These are phyloP conservation scores for Lodderomyces parapsilosis DNA, from an alignment of 1,139 yeast species.

Conservation along the genomic window DNA sequence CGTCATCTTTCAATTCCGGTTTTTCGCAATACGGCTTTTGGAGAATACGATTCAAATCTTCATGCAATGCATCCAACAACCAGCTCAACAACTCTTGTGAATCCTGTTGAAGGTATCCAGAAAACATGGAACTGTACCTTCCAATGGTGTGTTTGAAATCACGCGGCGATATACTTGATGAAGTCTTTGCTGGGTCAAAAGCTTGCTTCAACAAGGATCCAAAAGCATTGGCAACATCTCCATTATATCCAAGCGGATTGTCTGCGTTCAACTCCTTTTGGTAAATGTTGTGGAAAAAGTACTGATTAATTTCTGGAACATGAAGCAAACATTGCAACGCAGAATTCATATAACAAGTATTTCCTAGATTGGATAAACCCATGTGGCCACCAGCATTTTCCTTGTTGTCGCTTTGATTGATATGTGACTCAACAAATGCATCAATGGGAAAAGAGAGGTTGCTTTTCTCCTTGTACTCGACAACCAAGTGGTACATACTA, in stretches of 20 bases:
- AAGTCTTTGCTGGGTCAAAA: conserved; percentile 32
- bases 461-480: conserved; percentile 29
- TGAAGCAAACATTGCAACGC: conserved; percentile 90
- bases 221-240: conserved; percentile 76
- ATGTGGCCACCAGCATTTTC: conserved; percentile 30
- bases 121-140: conserved; percentile 73
- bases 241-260: conserved; percentile 80
- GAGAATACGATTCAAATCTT: conserved; percentile 80
- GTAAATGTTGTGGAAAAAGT: conserved; percentile 65
- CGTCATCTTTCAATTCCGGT: conserved; percentile 72
- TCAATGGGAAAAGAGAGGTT: conserved; percentile 26
- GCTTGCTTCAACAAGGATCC: conserved; percentile 62
- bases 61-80: conserved; percentile 88
- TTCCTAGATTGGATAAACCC: conserved; percentile 84
- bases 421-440: conserved; percentile 15
- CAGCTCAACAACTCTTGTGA: conserved; percentile 93
- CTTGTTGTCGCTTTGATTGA: conserved; percentile 3
- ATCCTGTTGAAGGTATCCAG: conserved; percentile 91
- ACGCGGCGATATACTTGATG: conserved; percentile 52
- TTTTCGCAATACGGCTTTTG: conserved; percentile 86
- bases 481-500: conserved; percentile 30
- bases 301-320: conserved; percentile 77
- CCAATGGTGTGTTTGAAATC: conserved; percentile 82
- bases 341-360: conserved; percentile 96
- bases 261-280: conserved; percentile 64